Conservation (phyloP, 2,329 filamentous ascomycete species). For the Alternaria tenuissima region DNA sequence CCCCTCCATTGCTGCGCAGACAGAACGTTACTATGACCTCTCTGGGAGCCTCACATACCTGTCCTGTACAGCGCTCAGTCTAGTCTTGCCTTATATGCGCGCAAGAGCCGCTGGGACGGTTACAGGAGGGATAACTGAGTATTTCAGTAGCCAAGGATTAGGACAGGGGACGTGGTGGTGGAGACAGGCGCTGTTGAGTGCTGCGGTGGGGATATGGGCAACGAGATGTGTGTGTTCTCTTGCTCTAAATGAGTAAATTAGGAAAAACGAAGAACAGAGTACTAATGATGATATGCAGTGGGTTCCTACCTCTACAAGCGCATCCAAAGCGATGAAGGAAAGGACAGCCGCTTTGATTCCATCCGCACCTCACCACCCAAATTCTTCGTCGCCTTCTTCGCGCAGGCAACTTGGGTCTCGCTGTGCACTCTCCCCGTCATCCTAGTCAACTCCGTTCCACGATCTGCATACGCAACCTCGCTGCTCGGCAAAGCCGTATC, state of each 20-base stretch:
- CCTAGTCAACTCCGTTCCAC: slow-evolving; percentile 68
- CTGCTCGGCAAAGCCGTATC: slow-evolving; percentile 57
- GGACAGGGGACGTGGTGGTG: slow-evolving; percentile 60
- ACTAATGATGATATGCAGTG: slow-evolving; percentile 53
- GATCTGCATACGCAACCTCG: slow-evolving; percentile 56
- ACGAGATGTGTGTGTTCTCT: slow-evolving; percentile 57
- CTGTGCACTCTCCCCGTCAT: slow-evolving; percentile 72
- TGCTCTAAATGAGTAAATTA: neutral
- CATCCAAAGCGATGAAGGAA: slow-evolving; percentile 63
- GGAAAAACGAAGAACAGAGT: neutral
- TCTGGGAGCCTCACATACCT: slow-evolving; percentile 73
- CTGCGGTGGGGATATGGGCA: slow-evolving; percentile 69
- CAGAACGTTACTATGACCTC: slow-evolving; percentile 74
- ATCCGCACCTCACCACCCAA: slow-evolving; percentile 62
- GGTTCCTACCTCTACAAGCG: slow-evolving; percentile 71
- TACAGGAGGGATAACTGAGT: slow-evolving; percentile 46
- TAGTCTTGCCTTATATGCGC: slow-evolving; percentile 68
- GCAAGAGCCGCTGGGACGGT: slow-evolving; percentile 60
- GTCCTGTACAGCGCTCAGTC: slow-evolving; percentile 67
- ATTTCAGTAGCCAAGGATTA: slow-evolving; percentile 35
- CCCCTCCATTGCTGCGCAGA: slow-evolving; percentile 67
- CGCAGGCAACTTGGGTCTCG: slow-evolving; percentile 73
- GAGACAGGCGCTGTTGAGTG: slow-evolving; percentile 65
- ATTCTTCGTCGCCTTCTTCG: slow-evolving; percentile 64
- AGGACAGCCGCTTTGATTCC: slow-evolving; percentile 66